Percentiles rank a stretch among this genome's conserved stretches.
These are phyloP conservation scores for Gracilariopsis chorda DNA, from an alignment of 23 red algal genomes.

Conservation along the genomic window DNA sequence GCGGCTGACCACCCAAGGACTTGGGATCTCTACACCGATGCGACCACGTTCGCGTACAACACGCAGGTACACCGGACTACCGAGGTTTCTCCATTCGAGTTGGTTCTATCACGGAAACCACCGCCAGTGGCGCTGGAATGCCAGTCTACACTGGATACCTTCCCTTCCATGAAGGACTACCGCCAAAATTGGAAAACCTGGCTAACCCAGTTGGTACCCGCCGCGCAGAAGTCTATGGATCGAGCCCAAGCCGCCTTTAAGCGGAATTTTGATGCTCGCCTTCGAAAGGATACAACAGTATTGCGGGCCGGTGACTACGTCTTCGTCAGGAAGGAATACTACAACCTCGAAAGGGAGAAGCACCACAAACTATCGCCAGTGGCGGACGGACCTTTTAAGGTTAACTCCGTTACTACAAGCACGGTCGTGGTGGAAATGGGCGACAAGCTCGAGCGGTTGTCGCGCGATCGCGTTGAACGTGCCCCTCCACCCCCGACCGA, in stretches of 20 bases:
- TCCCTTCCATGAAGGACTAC: background rate
- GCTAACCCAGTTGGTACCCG: background rate
- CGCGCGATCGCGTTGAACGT: too few relatives aligned
- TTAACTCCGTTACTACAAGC: background rate
- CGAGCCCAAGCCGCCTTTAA: background rate
- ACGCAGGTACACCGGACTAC: background rate
- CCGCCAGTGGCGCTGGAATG: background rate
- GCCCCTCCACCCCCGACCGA: too few relatives aligned
- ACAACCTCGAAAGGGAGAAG: background rate
- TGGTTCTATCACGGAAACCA: background rate
- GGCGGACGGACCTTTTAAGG: background rate
- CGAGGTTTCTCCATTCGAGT: background rate
- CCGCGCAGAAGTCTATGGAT: background rate
- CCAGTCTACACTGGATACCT: background rate
- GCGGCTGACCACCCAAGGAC: background rate
- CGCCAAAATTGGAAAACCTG: background rate
- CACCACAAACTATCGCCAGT: constrained; percentile 4
- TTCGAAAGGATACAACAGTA: too few relatives aligned
- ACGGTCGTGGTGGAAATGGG: too few relatives aligned
- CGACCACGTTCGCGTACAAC: constrained; percentile 1
- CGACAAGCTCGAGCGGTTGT: too few relatives aligned
- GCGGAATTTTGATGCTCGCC: background rate
- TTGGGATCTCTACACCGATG: constrained; percentile 28
- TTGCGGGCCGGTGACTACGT: background rate
- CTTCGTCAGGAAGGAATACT: constrained; percentile 5